Base-by-base conservation (phyloP, 2,329 filamentous ascomycete genomes). In the Fusarium sp. region DNA sequence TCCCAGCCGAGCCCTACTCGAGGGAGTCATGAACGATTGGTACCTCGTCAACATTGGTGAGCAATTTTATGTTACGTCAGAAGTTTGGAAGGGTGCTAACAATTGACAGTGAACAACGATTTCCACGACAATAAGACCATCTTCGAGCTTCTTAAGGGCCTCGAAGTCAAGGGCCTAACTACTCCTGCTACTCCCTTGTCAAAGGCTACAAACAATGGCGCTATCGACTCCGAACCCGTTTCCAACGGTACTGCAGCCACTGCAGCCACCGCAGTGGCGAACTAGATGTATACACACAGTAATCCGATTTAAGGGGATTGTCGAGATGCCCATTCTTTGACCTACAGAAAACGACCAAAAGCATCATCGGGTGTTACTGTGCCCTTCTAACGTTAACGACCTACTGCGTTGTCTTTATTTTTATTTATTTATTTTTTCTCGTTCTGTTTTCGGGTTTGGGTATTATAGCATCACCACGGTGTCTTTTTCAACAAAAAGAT, bases 11-110 rank as follows among this genome's bases (percentile, higher is more conserved):
- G 86, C 89, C 64, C 80, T 98, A 63, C 91, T 99, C 68, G 88
- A 94, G 71, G 85, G 87, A 53, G 85, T 98, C 63, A 96, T 97
- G 88, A 89, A 95, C 62, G 89, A 89, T 51, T 99, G 95, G 94
- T 95, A 94, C 76, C 83, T 99, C 59, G 87, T 99, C 71, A 99
- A 99, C 76, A 97, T 99, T 73, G 93, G 92, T 94, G 83, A 82
- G 89, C 78, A 30, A 4, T 58, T 57, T 42, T 46, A 38, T 21
- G 48, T 43, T 23, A 4, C 30, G 65, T 59, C 62, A 46, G 46
- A 17, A 54, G 10, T 30, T 11, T 28, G 6, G 3, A n/a, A 23
- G 19, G 50, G 14, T 28, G 49, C 42, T 69, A 46, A 69, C 17
- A 44, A 40, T 36, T 26, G 32, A 20, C 68, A 94, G 96, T 99